Evolutionary conservation across 2,329 filamentous ascomycete genomes (phyloP).

Genomic region (Botryotinia calthae): DNA sequence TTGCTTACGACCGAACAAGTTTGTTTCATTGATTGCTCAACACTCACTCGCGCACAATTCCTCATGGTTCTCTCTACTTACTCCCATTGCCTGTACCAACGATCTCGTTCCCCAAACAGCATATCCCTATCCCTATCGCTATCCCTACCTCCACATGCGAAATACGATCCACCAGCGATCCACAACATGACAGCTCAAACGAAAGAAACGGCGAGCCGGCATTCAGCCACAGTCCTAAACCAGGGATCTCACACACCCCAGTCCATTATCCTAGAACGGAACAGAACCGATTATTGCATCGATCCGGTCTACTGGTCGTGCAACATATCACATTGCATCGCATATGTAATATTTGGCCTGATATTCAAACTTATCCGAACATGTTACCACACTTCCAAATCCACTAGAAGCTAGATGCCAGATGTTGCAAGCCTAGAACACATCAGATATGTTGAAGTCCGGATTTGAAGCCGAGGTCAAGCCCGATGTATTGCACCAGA

Average conservation of each 20-base stretch:
- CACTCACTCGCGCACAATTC: not conserved
- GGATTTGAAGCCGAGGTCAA: not conserved
- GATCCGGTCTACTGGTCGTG: conserved; percentile 1
- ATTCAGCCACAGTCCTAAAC: not conserved
- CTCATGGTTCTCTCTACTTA: not conserved
- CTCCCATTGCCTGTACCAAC: too few relatives aligned
- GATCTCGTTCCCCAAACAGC: not conserved
- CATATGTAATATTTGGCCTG: not conserved
- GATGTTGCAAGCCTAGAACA: not conserved
- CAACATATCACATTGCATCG: not conserved
- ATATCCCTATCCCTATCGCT: not conserved
- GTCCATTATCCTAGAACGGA: not conserved
- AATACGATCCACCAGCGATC: not conserved
- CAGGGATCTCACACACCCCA: not conserved
- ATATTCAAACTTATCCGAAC: not conserved
- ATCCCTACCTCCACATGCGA: not conserved
- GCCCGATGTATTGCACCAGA: not conserved
- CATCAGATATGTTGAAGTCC: not conserved
- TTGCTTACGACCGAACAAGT: not conserved
- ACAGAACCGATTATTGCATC: not conserved
- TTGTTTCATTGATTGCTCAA: not conserved
- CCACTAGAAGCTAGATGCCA: not conserved
- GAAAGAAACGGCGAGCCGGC: not conserved
- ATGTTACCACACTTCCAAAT: not conserved
- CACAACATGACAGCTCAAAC: not conserved